Evolutionary conservation across 805 yeast species (phyloP).

Genomic region (Kluyveromyces wickerhamii): DNA sequence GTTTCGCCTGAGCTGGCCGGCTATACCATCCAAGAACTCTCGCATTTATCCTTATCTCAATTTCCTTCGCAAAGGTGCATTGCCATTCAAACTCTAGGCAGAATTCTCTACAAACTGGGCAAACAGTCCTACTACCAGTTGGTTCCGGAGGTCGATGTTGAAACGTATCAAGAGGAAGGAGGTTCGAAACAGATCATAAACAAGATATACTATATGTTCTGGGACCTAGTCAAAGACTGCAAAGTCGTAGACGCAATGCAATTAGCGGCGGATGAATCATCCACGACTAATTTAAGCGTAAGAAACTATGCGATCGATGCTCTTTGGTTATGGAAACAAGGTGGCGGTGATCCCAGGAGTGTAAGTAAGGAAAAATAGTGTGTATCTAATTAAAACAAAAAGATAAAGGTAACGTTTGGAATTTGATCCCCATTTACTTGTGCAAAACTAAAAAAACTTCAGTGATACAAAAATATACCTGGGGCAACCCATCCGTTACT

Average conservation of each 20-base stretch:
- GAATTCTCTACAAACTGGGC: conserved; percentile 77
- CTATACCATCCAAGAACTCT: conserved; percentile 76
- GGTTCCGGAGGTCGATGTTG: conserved; percentile 37
- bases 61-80: conserved; percentile 80
- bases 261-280: conserved; percentile 58
- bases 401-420: too few species aligned
- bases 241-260: conserved; percentile 57
- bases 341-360: conserved; percentile 33
- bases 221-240: conserved; percentile 63
- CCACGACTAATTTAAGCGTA: conserved; percentile 61
- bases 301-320: conserved; percentile 83
- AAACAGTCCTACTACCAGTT: conserved; percentile 47
- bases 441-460: too few species aligned
- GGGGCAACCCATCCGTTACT: too few species aligned
- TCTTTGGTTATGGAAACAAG: conserved; percentile 74
- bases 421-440: too few species aligned
- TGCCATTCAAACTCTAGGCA: conserved; percentile 79
- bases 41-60: conserved; percentile 69
- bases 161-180: conserved; percentile 32
- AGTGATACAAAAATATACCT: too few species aligned
- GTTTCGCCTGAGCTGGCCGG: conserved; percentile 88
- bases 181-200: conserved; percentile 30
- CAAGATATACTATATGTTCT: conserved; percentile 40
- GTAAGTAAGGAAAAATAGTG: conserved; percentile 2
- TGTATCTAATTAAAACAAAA: conserved; percentile 2